Evolutionary conservation across 805 yeast genomes (phyloP).

Genomic region (Hanseniaspora meyeri): DNA sequence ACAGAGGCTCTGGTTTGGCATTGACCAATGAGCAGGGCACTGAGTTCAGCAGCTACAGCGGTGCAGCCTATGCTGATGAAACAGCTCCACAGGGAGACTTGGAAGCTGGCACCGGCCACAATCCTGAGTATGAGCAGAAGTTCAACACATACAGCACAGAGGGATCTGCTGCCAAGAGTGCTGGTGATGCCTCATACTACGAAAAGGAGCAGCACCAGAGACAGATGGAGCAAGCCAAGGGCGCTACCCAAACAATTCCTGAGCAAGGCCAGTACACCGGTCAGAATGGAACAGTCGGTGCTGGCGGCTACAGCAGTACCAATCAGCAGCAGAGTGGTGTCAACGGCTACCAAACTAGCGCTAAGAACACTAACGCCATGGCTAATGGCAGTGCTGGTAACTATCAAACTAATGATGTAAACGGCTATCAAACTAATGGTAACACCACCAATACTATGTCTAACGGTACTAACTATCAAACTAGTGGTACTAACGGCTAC

Average conservation of each 20-base stretch:
- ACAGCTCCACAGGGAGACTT: not conserved
- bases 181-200: slow-evolving; percentile 1
- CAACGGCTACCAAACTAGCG: not conserved
- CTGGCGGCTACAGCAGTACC: not conserved
- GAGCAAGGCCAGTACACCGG: not conserved
- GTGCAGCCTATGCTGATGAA: not conserved
- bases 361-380: too few relatives aligned
- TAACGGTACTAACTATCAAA: not conserved
- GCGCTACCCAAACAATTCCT: not conserved
- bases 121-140: not conserved
- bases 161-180: not conserved
- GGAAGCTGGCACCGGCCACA: not conserved
- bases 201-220: slow-evolving; percentile 3
- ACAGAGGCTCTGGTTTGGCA: slow-evolving; percentile 20
- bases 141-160: slow-evolving; percentile 10
- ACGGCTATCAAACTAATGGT: not conserved
- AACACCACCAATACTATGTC: too few relatives aligned
- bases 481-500: not conserved
- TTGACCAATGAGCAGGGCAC: slow-evolving; percentile 15
- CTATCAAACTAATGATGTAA: not conserved
- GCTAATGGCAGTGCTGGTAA: too few relatives aligned
- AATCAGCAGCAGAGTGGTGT: not conserved
- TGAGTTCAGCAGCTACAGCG: slow-evolving; percentile 1
- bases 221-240: not conserved
- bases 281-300: not conserved